Evolutionary conservation across 2,329 filamentous ascomycete species (phyloP).

Genomic region (Zymoseptoria passerinii): DNA sequence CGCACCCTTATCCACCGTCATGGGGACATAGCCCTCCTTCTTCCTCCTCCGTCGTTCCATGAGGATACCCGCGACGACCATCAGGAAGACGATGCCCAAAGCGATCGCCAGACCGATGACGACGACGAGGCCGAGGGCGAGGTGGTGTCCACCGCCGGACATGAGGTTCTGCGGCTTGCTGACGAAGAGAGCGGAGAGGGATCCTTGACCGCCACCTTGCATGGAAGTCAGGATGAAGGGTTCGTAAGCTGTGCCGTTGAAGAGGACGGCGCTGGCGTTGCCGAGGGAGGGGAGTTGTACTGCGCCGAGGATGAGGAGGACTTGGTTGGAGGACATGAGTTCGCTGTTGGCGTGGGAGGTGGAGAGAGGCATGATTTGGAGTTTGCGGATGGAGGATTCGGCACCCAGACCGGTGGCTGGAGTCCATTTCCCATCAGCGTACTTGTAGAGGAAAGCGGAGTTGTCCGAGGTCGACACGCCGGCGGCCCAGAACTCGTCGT

Average conservation of each 20-base stretch:
- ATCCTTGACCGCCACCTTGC: constrained; percentile 55
- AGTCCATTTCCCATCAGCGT: constrained; percentile 60
- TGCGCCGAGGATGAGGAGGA: constrained; percentile 76
- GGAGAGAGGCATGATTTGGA: constrained; percentile 72
- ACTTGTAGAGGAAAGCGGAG: constrained; percentile 72
- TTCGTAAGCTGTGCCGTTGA: constrained; percentile 68
- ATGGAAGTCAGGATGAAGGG: constrained; percentile 76
- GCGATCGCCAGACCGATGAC: constrained; percentile 74
- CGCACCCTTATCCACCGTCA: constrained; percentile 39
- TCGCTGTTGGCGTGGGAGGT: constrained; percentile 56
- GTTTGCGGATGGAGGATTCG: constrained; percentile 62
- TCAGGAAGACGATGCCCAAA: constrained; percentile 65
- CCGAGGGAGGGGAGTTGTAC: constrained; percentile 69
- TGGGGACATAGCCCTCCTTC: constrained; percentile 72
- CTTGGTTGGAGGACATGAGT: constrained; percentile 58
- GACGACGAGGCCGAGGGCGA: constrained; percentile 69
- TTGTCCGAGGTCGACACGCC: constrained; percentile 55
- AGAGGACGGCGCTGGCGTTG: constrained; percentile 75
- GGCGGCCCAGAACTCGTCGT: constrained; percentile 70
- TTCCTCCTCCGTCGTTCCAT: constrained; percentile 69
- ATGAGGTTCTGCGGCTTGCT: constrained; percentile 70
- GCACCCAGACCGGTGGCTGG: constrained; percentile 57
- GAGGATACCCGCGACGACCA: constrained; percentile 66
- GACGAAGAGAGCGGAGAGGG: constrained; percentile 73
- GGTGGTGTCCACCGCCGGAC: constrained; percentile 41